Evolutionary conservation across 2,329 filamentous ascomycete genomes (phyloP).

Genomic region (Alternaria triticina): DNA sequence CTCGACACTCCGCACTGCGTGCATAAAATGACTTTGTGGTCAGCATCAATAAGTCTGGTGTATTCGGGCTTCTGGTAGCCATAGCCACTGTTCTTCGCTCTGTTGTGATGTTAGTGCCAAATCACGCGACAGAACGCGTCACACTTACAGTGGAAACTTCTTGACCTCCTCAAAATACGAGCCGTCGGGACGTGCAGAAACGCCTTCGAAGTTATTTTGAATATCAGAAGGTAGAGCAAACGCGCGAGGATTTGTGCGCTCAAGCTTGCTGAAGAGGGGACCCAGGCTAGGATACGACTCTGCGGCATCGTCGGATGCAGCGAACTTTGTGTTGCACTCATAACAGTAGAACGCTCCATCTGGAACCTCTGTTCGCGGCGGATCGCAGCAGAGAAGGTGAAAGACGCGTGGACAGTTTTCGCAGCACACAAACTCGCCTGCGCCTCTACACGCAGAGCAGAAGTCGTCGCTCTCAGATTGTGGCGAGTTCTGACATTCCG

Average conservation of each 20-base stretch:
- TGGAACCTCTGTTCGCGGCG: slow-evolving; percentile 59
- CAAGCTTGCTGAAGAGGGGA: slow-evolving; percentile 68
- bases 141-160: slow-evolving; percentile 64
- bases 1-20: slow-evolving; percentile 74
- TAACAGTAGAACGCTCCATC: slow-evolving; percentile 76
- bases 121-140: slow-evolving; percentile 34
- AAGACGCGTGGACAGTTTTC: slow-evolving; percentile 91
- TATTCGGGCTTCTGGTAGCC: slow-evolving; percentile 50
- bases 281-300: slow-evolving; percentile 55
- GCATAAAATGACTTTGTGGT: slow-evolving; percentile 79
- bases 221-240: slow-evolving; percentile 74
- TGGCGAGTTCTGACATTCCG: slow-evolving; percentile 46
- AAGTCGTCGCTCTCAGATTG: slow-evolving; percentile 79
- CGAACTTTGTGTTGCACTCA: slow-evolving; percentile 38
- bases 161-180: slow-evolving; percentile 76
- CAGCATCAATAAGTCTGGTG: slow-evolving; percentile 71
- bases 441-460: slow-evolving; percentile 84
- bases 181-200: slow-evolving; percentile 76
- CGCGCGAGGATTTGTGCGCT: slow-evolving; percentile 72
- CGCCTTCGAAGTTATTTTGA: slow-evolving; percentile 79
- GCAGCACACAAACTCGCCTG: slow-evolving; percentile 88
- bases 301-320: slow-evolving; percentile 32
- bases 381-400: slow-evolving; percentile 87
- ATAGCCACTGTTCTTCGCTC: slow-evolving; percentile 49
- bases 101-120: slow-evolving; percentile 37